These are phyloP conservation scores for Ceratocystis harringtonii DNA, from an alignment of 2,329 filamentous ascomycete species.

Conservation along the genomic window DNA sequence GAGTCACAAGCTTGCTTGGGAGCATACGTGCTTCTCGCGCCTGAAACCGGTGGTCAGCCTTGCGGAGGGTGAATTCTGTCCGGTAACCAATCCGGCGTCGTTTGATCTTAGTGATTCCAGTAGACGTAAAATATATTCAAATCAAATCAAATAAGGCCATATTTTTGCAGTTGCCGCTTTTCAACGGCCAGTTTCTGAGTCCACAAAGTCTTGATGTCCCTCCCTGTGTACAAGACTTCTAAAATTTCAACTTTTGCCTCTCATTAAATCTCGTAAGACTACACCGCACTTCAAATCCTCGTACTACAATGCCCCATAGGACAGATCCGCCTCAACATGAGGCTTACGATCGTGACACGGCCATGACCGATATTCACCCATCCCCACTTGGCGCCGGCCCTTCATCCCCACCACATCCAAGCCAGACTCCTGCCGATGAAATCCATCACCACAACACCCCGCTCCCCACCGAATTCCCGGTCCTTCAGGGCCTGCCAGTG, in stretches of 20 bases:
- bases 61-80: too few relatives aligned
- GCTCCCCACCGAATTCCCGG: constrained; percentile 10
- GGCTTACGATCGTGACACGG: not conserved
- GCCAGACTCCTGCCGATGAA: not conserved
- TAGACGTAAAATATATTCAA: too few relatives aligned
- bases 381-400: not conserved
- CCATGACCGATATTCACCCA: not conserved
- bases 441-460: not conserved
- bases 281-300: not conserved
- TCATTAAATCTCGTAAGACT: not conserved
- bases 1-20: too few relatives aligned
- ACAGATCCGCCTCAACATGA: not conserved
- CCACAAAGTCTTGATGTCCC: too few relatives aligned
- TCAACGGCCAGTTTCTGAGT: not conserved
- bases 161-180: not conserved
- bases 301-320: not conserved
- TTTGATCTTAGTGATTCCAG: too few relatives aligned
- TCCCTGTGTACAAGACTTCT: not conserved
- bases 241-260: not conserved
- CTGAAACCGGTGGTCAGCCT: too few relatives aligned
- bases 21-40: too few relatives aligned
- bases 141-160: not conserved
- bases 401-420: not conserved
- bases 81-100: too few relatives aligned
- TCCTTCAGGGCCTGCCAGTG: not conserved